Evolutionary conservation across 805 yeast species (phyloP), one percentile per base, ranked within the genome.

Genomic region (Scheffersomyces spartinae): DNA sequence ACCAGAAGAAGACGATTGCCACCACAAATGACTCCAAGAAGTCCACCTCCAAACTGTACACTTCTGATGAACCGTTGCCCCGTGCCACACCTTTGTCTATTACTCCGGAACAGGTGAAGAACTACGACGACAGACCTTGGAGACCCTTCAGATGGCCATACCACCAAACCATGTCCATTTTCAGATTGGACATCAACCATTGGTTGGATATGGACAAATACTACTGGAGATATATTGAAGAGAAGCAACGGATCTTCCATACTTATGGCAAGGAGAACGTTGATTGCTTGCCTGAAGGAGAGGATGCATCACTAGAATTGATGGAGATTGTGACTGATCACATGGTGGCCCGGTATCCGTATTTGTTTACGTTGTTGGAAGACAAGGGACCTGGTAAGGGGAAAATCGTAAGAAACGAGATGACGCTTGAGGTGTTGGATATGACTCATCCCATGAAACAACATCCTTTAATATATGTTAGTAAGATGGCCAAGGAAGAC

Each of bases 151-250:
- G 85, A 40, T 74, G 80, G 75, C 85, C 85, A 15, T 77, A 77
- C 42, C 83, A 76, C 47, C 85, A 77, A 48, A 77, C 84, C 2
- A 77, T 77, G 85, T 67, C 78, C 9, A 74, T 77, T 25, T 76
- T 64, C 55, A 73, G 71, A 43, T 58, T 77, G n/a, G 81, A 76
- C 42, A 57, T 74, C 18, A 75, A 76, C 46, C 79, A 77, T 49
- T 77, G 85, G 85, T 50, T 77, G 35, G 84, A 77, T 40, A 77
- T 77, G 84, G 85, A 77, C 46, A 76, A 74, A 45, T 77, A 73
- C 49, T 77, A 75, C 42, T 59, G 71, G 46, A 74, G 71, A 34
- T 77, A 77, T 39, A 64, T 75, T 29, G 57, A 67, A 33, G 83
- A 77, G 41, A 75, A 74, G 47, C 48, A 64, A 40, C 52, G 80